These are phyloP conservation scores for Termitomyces sp. DNA, from an alignment of 768 basidiomycete genomes.

Conservation along the genomic window DNA sequence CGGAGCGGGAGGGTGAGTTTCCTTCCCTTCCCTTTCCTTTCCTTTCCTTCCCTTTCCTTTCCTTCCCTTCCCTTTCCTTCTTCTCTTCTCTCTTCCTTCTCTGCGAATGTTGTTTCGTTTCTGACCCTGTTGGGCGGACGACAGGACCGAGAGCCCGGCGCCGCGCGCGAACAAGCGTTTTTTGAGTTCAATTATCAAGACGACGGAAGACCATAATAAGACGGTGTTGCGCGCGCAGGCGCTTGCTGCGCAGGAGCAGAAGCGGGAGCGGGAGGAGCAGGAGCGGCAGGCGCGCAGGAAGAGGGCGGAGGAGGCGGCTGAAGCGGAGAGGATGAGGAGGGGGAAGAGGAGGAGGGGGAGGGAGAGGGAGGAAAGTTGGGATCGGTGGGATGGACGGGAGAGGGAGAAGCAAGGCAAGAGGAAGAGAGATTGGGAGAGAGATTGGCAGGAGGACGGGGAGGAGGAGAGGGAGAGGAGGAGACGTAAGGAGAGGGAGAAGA, in stretches of 20 bases:
- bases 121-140: too few relatives aligned
- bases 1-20: constrained; percentile 29
- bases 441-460: constrained; percentile 28
- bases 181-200: constrained; percentile 79
- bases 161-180: constrained; percentile 83
- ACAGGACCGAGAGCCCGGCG: constrained; percentile 61
- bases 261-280: constrained; percentile 58
- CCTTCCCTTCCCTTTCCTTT: neutral
- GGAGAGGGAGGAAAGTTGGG: constrained; percentile 33
- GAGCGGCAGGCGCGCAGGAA: constrained; percentile 55
- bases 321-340: constrained; percentile 52
- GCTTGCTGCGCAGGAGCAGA: constrained; percentile 65
- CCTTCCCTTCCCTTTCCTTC: too few relatives aligned
- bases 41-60: too few relatives aligned
- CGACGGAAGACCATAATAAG: constrained; percentile 94
- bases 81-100: too few relatives aligned
- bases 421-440: constrained; percentile 46
- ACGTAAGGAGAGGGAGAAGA: constrained; percentile 25
- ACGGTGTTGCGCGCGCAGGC: constrained; percentile 73
- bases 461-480: constrained; percentile 20
- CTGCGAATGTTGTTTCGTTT: neutral
- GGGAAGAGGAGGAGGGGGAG: constrained; percentile 26
- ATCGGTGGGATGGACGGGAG: constrained; percentile 49
- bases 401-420: constrained; percentile 42
- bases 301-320: constrained; percentile 72